These are phyloP conservation scores for Populus simonii DNA, from an alignment of 345 rosid genomes.

Conservation along the genomic window DNA sequence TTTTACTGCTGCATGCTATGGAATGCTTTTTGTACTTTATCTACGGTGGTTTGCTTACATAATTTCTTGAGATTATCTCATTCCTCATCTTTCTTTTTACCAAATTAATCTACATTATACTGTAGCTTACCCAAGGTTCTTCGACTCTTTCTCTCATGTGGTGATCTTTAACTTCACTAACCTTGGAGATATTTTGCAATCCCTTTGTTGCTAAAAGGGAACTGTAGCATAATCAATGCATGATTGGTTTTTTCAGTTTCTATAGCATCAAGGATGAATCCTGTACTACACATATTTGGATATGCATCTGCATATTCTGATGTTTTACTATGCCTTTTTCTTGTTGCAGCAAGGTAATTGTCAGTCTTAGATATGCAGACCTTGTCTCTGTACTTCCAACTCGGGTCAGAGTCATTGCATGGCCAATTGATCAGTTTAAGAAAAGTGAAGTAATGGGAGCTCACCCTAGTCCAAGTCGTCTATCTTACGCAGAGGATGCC, in stretches of 20 bases:
- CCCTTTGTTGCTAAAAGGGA: neutral
- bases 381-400: constrained; percentile 72
- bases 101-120: no score
- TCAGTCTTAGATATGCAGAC: constrained; percentile 77
- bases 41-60: neutral
- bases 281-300: neutral
- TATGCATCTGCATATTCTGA: neutral
- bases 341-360: constrained; percentile 71
- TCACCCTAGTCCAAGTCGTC: constrained; percentile 51
- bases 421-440: constrained; percentile 65
- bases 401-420: constrained; percentile 69
- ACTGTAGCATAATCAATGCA: neutral
- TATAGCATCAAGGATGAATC: neutral
- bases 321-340: constrained; percentile 2
- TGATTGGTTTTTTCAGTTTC: neutral
- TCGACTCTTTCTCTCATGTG: no score
- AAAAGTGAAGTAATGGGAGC: constrained; percentile 40
- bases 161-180: neutral
- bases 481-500: constrained; percentile 87
- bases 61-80: neutral
- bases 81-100: no score
- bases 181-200: neutral
- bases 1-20: neutral
- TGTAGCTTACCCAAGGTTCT: no score
- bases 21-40: neutral